Evolutionary conservation across 1,284 basidiomycete genomes (phyloP).

Genomic region (Fomitopsis pinicola): DNA sequence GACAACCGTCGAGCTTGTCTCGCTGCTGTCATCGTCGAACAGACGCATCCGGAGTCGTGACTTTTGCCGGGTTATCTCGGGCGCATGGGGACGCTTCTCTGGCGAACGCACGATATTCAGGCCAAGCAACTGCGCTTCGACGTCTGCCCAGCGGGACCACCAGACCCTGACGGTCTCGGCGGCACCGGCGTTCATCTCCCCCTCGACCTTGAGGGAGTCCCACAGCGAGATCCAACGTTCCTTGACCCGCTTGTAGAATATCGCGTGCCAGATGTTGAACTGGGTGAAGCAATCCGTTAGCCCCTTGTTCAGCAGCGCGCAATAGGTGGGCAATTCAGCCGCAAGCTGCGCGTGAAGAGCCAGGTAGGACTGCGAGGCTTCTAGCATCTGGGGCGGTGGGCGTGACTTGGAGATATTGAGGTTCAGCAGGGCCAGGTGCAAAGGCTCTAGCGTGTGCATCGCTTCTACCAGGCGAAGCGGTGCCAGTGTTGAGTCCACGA

Average conservation of each 20-base stretch:
- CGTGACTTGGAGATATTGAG: slow-evolving; percentile 58
- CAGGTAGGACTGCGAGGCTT: slow-evolving; percentile 69
- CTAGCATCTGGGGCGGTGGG: slow-evolving; percentile 57
- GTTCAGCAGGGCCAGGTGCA: slow-evolving; percentile 62
- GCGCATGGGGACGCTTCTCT: slow-evolving; percentile 15
- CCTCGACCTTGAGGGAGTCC: slow-evolving; percentile 73
- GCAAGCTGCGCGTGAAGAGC: slow-evolving; percentile 67
- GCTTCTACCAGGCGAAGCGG: slow-evolving; percentile 63
- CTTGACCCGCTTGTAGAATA: slow-evolving; percentile 53
- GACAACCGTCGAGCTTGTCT: slow-evolving; percentile 12
- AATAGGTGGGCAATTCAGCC: slow-evolving; percentile 61
- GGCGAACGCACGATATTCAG: slow-evolving; percentile 38
- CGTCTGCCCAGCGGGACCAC: slow-evolving; percentile 59
- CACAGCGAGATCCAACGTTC: slow-evolving; percentile 71
- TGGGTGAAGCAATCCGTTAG: slow-evolving; percentile 45
- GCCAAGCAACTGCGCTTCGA: slow-evolving; percentile 42
- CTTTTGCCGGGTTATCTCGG: slow-evolving; percentile 14
- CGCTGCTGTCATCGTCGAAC: slow-evolving; percentile 8
- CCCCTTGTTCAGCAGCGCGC: slow-evolving; percentile 54
- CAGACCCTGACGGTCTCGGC: slow-evolving; percentile 67
- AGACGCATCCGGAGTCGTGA: slow-evolving; percentile 7
- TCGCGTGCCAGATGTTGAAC: slow-evolving; percentile 51
- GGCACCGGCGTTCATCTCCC: slow-evolving; percentile 61
- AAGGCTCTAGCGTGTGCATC: slow-evolving; percentile 65
- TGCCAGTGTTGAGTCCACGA: slow-evolving; percentile 52